Evolutionary conservation across 768 basidiomycete species (phyloP).

Genomic region (Pholiota conissans): DNA sequence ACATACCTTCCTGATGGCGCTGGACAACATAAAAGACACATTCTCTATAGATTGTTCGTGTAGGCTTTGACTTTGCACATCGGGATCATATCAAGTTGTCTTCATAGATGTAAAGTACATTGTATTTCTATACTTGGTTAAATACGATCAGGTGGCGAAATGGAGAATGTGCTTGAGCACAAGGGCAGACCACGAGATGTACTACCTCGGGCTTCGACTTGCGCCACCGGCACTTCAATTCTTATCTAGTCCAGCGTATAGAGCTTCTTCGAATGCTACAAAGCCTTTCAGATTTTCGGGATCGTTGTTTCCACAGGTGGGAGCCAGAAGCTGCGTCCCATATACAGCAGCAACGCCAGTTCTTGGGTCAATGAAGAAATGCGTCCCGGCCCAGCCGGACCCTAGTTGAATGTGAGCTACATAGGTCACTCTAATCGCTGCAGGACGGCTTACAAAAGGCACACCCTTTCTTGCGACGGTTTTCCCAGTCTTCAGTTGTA

Average conservation of each 20-base stretch:
- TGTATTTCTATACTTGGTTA: too few species aligned
- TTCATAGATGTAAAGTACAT: too few species aligned
- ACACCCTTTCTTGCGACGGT: conserved; percentile 28
- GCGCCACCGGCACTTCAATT: too few species aligned
- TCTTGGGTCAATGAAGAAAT: conserved; percentile 22
- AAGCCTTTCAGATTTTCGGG: neutral
- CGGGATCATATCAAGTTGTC: too few species aligned
- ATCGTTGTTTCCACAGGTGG: neutral
- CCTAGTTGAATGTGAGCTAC: conserved; percentile 1
- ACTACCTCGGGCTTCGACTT: too few species aligned
- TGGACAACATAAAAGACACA: too few species aligned
- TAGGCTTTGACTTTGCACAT: too few species aligned
- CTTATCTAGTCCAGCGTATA: conserved; percentile 4
- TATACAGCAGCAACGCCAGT: conserved; percentile 24
- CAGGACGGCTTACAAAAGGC: conserved; percentile 24
- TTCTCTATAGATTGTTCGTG: too few species aligned
- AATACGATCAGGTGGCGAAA: too few species aligned
- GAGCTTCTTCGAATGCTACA: conserved; percentile 1
- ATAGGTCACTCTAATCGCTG: neutral
- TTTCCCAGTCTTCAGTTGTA: conserved; percentile 23
- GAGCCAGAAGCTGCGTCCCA: conserved; percentile 13
- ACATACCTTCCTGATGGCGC: too few species aligned
- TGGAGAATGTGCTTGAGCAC: too few species aligned
- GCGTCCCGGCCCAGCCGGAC: conserved; percentile 26
- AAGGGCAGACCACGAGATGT: too few species aligned